These are phyloP conservation scores for Orbilia ellipsospora DNA, from an alignment of 2,329 filamentous ascomycete species.

Conservation along the genomic window DNA sequence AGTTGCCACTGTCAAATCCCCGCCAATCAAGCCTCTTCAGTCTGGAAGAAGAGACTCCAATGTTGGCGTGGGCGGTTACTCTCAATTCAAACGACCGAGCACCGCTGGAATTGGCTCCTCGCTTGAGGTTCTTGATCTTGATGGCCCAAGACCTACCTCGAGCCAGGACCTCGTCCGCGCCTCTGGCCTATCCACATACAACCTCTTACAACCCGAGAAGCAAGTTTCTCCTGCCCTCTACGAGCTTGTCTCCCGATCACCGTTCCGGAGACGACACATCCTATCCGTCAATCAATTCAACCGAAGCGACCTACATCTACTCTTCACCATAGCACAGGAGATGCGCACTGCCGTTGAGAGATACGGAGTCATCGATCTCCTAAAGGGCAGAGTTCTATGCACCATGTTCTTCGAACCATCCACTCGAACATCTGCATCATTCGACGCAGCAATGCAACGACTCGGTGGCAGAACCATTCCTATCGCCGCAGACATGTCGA, in stretches of 20 bases:
- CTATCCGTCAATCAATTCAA: constrained; percentile 91
- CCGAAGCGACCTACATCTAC: constrained; percentile 85
- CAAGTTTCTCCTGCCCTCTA: constrained; percentile 52
- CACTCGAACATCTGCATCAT: constrained; percentile 92
- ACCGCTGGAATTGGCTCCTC: constrained; percentile 61
- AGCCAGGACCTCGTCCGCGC: constrained; percentile 50
- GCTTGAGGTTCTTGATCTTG: constrained; percentile 62
- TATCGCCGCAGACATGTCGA: constrained; percentile 84
- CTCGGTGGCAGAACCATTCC: constrained; percentile 87
- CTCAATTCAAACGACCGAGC: constrained; percentile 68
- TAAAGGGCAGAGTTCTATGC: constrained; percentile 86
- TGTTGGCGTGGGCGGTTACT: constrained; percentile 61
- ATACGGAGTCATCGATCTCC: constrained; percentile 85
- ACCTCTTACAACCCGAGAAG: constrained; percentile 47
- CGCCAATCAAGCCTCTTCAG: constrained; percentile 36
- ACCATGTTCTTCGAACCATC: constrained; percentile 98
- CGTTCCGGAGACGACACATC: constrained; percentile 90
- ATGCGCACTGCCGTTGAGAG: constrained; percentile 96
- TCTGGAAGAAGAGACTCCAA: constrained; percentile 43
- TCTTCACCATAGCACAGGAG: constrained; percentile 97
- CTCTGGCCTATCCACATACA: constrained; percentile 43
- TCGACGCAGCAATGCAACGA: constrained; percentile 98
- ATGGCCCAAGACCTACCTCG: constrained; percentile 59
- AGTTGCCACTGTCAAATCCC: constrained; percentile 54
- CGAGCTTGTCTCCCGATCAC: constrained; percentile 73